Evolutionary conservation across 768 basidiomycete genomes (phyloP), one percentile per base, ranked within the genome.

Genomic region (Pleurotus tuoliensis): DNA sequence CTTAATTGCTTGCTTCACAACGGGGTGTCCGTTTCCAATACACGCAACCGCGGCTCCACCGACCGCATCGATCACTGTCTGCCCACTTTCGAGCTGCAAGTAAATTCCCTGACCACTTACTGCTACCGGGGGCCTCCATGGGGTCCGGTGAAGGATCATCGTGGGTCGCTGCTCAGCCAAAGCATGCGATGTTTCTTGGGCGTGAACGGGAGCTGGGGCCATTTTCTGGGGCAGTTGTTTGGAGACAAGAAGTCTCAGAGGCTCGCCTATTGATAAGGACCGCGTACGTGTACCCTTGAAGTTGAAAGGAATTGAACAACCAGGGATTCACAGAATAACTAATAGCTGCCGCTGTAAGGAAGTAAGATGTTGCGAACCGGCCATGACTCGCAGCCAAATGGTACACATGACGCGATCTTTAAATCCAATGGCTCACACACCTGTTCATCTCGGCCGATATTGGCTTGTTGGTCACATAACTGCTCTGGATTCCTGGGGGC

Each of bases 21-120:
- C 80, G 2, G 87, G 88, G 64, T 92, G 84, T 18, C 78, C 81
- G 57, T 84, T 83, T 2, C 92, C 93, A 44, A 95, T 67, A 67
- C 88, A 91, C 9, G 84, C 69, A 25, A 95, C 93, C 8, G 93
- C 91, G 5, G 92, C 92, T 25, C 92, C 93, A 45, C 93, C 93
- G 45, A 90, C 84, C 5, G 80, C 89, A 71, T 95, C 92, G 62
- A 94, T 77, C 27, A 93, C 66, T 56, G 71, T 79, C 51, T 73
- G 75, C 0, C 92, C 92, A 69, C 84, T 83, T 61, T 87, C 82
- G 5, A 93, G 78, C 18, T 80, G 79, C 44, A 93, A 70, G 64
- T 92, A 90, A 37, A 85, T 79, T 15, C 91, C 91, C 61, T 88
- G 71, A 2, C 76, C 88, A 11, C 77, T 69, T 13, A 80, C 74